Percentiles rank a stretch among this genome's conserved stretches.
These are phyloP conservation scores for Purshia tridentata DNA, from an alignment of 306 rosid genomes.

Conservation along the genomic window DNA sequence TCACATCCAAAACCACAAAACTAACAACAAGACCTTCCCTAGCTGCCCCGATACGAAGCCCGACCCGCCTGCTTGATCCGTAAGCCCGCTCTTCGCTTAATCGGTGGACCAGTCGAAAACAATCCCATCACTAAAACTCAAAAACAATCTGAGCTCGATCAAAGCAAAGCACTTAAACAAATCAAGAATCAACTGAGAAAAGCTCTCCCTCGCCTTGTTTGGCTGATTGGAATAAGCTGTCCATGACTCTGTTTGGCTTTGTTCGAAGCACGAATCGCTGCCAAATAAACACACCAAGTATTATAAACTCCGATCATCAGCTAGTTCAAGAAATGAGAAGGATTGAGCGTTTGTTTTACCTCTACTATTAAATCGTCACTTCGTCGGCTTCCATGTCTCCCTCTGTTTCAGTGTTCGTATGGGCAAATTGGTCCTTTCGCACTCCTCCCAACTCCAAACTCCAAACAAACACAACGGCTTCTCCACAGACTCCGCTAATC, in stretches of 20 bases:
- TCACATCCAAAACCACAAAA: constrained; percentile 19
- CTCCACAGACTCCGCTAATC: not conserved
- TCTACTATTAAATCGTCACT: constrained; percentile 4
- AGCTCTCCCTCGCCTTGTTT: constrained; percentile 10
- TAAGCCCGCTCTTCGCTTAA: constrained; percentile 72
- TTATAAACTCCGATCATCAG: not conserved
- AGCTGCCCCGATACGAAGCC: constrained; percentile 89
- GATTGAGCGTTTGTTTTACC: constrained; percentile 11
- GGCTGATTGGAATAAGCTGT: constrained; percentile 26
- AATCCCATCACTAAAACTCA: constrained; percentile 47
- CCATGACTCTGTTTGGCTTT: constrained; percentile 14
- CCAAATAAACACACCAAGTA: not conserved
- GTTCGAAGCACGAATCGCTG: not conserved
- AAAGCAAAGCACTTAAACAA: constrained; percentile 24
- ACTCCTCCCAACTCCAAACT: not conserved
- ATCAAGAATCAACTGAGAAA: constrained; percentile 18
- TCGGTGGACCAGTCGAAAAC: constrained; percentile 63
- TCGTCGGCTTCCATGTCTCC: constrained; percentile 57
- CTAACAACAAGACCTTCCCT: constrained; percentile 29
- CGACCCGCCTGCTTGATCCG: constrained; percentile 87
- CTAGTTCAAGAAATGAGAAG: constrained; percentile 1
- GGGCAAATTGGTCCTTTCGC: not conserved
- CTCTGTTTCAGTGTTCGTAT: not conserved
- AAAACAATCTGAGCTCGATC: not conserved
- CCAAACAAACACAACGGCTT: not conserved